Base-by-base conservation (phyloP, 139 green algal genomes). In the Picochlorum sp. region DNA sequence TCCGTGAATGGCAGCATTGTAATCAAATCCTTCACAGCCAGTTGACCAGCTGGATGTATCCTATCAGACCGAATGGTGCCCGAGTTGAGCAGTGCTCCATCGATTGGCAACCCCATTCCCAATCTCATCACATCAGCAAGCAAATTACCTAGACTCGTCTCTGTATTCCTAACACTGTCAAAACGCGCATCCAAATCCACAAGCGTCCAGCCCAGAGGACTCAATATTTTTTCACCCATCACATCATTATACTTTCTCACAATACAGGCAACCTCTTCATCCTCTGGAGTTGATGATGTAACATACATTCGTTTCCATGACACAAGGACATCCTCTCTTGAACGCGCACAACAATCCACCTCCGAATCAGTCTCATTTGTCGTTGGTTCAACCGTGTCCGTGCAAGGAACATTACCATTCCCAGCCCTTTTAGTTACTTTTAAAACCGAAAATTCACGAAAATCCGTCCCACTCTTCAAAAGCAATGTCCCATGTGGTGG, bases 1-100 rank as follows among this genome's bases (percentile, higher is more conserved):
- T 92, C 85, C 31, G 84, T 64, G 81, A 92, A 88, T 30, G 85
- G 84, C 15, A 92, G 70, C 54, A 92, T 86, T 41, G 65, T 55
- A 6, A 88, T 62, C 14, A 91, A 77, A 68, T 92, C 85, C 2
- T 60, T 62, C 45, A 80, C 70, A 18, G 63, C 76, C 45, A 91
- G 63, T 15, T 67, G 20, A 2, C 83, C 83, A 9, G 67, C 67
- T 23, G 68, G 30, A 51, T 77, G 68, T 15, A 77, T 50, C 67
- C 67, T 34, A 55, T 82, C 75, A 3, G 62, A 71, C 30, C 75
- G 75, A 26, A 88, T 79, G 15, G 82, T 89, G 13, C 82, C 81
- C 14, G 73, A 74, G 69, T 88, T 88, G 24, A 89, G 57, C 51
- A 90, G 77, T 21, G 59, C 65, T 6, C 72, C 71, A 51, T 90